Conservation (phyloP, 2,329 filamentous ascomycete species). For the Massarina eburnea region DNA sequence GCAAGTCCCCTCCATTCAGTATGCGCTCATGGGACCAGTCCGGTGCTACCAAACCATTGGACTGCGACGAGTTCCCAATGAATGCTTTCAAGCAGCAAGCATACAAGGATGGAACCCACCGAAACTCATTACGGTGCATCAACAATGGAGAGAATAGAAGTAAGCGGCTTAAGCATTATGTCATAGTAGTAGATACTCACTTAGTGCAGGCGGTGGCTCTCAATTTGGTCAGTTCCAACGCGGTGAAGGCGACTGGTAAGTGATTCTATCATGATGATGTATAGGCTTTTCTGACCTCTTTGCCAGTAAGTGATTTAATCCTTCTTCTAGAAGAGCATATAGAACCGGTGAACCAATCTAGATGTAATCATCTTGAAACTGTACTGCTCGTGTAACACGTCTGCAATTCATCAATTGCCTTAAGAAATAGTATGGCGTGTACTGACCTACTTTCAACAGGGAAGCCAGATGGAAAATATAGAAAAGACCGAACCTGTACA, state of each 20-base stretch:
- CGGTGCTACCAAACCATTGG: background rate
- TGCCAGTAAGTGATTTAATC: too few species aligned
- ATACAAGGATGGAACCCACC: background rate
- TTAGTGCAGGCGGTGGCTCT: background rate
- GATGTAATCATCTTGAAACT: too few species aligned
- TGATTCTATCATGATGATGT: too few species aligned
- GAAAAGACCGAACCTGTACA: background rate
- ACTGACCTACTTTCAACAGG: too few species aligned
- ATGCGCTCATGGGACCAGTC: background rate
- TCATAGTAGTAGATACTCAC: background rate
- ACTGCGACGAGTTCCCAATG: conserved; percentile 1
- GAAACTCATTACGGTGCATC: conserved; percentile 1
- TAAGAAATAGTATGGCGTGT: too few species aligned
- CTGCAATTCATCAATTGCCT: too few species aligned
- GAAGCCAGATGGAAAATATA: too few species aligned
- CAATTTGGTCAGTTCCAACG: background rate
- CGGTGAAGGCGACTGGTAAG: background rate
- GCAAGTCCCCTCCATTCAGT: background rate
- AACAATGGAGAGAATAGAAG: background rate
- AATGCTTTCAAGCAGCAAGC: background rate
- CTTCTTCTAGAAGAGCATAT: too few species aligned
- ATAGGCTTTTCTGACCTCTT: too few species aligned
- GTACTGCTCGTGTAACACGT: too few species aligned
- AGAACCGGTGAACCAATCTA: too few species aligned
- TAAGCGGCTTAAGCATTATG: background rate